Base-by-base conservation (phyloP, 768 basidiomycete species). In the Auricularia heimuer region DNA sequence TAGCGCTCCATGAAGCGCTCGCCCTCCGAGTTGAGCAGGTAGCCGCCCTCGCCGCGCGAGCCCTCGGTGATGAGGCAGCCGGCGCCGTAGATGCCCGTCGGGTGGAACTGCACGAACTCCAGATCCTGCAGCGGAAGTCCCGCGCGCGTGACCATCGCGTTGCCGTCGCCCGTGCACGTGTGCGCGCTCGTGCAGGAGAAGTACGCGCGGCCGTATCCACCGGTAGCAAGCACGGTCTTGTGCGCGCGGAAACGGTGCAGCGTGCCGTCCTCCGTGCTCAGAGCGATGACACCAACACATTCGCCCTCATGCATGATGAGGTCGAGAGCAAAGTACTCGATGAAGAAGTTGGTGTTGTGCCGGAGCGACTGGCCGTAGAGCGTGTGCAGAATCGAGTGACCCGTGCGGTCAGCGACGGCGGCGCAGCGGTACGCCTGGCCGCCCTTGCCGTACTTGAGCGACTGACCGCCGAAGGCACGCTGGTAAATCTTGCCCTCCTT, bases 1-100 rank as follows among this genome's bases (percentile, higher is more conserved):
- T 98, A 98, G 76, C 96, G 92, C 77, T 98, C 96, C 97, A 99
- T 99, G 82, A 99, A 99, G 66, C 97, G 90, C 78, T 99, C 97
- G 74, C 97, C 97, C 81, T 98, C 90, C 8, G 94, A 92, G 81
- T 99, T 98, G 74, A 99, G 80, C 69, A 99, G 82, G 79, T 98
- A 98, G 68, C 97, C 97, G 80, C 97, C 97, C 77, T 99, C 97
- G 72, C 97, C 97, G 75, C 97, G 94, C 69, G 97, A 98, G 70
- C 95, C 95, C 82, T 98, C 96, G 12, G 96, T 98, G 74, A 99
- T 99, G 69, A 99, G 83, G 78, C 97, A 99, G 61, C 97, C 97
- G 71, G 97, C 96, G 69, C 97, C 97, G 74, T 98, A 99, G 72
- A 99, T 98, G 77, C 97, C 97, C 58, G 97, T 98, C 2, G 97